phyloP scores from a whole-genome alignment of 2,329 filamentous ascomycete species.

The Diaporthe velutina region DNA sequence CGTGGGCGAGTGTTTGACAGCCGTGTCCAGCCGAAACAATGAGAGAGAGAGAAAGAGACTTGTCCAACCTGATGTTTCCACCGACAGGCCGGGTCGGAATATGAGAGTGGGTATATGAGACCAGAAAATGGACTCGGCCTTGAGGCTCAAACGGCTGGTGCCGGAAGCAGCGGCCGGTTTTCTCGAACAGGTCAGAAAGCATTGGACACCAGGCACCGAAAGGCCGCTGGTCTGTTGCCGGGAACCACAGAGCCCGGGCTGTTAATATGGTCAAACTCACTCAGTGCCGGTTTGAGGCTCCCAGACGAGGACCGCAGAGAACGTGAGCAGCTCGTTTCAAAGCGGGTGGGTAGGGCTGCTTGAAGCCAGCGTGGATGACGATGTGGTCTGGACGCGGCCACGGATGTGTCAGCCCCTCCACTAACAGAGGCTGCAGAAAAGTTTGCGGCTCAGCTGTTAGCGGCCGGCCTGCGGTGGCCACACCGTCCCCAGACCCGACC shows the following conservation, averaged over 20 bases:
- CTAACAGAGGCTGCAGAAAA: not conserved
- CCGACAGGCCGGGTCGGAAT: not conserved
- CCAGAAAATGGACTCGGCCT: slow-evolving; percentile 1
- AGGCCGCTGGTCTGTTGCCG: slow-evolving; percentile 31
- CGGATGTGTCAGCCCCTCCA: slow-evolving; percentile 23
- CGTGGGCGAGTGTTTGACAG: not conserved
- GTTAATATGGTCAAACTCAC: slow-evolving; percentile 8
- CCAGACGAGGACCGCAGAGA: not conserved
- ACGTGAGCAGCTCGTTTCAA: slow-evolving; percentile 35
- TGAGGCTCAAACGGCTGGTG: slow-evolving; percentile 15
- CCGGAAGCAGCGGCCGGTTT: slow-evolving; percentile 19
- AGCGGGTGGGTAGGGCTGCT: slow-evolving; percentile 21
- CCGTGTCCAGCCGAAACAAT: not conserved
- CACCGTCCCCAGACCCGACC: slow-evolving; percentile 28
- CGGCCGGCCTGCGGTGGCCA: not conserved
- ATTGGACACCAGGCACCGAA: slow-evolving; percentile 31
- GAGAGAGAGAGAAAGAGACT: not conserved
- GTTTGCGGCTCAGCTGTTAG: slow-evolving; percentile 5
- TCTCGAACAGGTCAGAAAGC: not conserved
- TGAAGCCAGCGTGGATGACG: slow-evolving; percentile 20
- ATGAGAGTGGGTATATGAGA: slow-evolving; percentile 10
- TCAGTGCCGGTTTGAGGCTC: slow-evolving; percentile 19
- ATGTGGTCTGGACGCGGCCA: slow-evolving; percentile 11
- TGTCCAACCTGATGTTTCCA: slow-evolving; percentile 1
- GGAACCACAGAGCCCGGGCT: slow-evolving; percentile 35